Conservation (phyloP, 1,139 yeast species). For the Suhomyces coccinellae region DNA sequence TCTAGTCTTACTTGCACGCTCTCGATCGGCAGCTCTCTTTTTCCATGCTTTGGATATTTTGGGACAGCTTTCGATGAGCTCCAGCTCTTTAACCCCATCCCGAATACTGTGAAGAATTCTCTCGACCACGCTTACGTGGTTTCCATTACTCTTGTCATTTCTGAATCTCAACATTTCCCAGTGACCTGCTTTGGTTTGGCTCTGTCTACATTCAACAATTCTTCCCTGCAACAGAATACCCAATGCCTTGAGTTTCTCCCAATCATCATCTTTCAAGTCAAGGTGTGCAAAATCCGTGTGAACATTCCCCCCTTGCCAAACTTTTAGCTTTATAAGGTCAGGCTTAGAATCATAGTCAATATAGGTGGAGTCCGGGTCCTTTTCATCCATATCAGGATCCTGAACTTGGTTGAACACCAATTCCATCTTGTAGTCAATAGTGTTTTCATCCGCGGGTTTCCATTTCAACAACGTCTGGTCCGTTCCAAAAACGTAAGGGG, state of each 20-base stretch:
- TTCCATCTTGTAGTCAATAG: conserved; percentile 80
- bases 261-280: conserved; percentile 66
- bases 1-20: conserved; percentile 10
- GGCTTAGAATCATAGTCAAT: conserved; percentile 84
- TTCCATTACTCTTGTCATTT: conserved; percentile 89
- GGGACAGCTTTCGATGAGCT: conserved; percentile 52
- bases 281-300: conserved; percentile 71
- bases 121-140: conserved; percentile 75
- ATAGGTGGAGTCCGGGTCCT: conserved; percentile 74
- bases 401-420: conserved; percentile 64
- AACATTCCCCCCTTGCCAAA: conserved; percentile 74
- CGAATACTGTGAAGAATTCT: conserved; percentile 81
- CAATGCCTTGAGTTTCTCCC: conserved; percentile 71
- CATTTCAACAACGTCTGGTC: conserved; percentile 83
- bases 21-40: conserved; percentile 33
- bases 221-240: conserved; percentile 89
- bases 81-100: conserved; percentile 83
- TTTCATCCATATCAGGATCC: conserved; percentile 69
- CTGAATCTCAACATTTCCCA: conserved; percentile 91
- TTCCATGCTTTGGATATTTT: conserved; percentile 39
- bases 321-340: conserved; percentile 53
- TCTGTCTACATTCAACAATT: conserved; percentile 77
- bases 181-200: conserved; percentile 49
- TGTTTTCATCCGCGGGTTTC: conserved; percentile 96
- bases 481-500: conserved; percentile 87